phyloP scores from a whole-genome alignment of 352 stramenopile species.

The Globisporangium barbulae region DNA sequence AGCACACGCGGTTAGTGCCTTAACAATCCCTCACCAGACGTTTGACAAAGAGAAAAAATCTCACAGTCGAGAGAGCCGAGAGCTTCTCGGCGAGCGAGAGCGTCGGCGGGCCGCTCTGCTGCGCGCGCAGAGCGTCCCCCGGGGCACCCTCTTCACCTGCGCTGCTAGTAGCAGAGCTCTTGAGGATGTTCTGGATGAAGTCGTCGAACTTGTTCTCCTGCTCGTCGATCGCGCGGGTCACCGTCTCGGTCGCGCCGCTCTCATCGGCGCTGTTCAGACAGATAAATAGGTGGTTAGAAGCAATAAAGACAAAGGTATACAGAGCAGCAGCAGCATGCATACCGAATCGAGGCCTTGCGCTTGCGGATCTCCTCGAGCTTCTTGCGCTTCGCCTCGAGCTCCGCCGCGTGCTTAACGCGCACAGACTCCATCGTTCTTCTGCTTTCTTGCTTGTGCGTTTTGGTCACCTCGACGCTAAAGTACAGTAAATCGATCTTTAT shows the following conservation, averaged over 20 bases:
- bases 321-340: background rate
- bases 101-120: constrained; percentile 14
- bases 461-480: constrained; percentile 1
- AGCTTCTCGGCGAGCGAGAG: constrained; percentile 79
- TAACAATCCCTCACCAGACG: background rate
- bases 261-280: constrained; percentile 38
- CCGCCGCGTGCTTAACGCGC: constrained; percentile 78
- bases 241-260: constrained; percentile 35
- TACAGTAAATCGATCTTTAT: background rate
- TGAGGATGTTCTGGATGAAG: constrained; percentile 86
- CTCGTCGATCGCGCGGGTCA: constrained; percentile 60
- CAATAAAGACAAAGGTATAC: background rate
- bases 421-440: constrained; percentile 51
- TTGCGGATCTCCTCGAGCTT: constrained; percentile 90
- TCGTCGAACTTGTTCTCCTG: constrained; percentile 76
- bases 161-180: constrained; percentile 31
- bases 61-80: constrained; percentile 65
- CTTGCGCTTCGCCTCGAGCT: constrained; percentile 86
- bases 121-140: background rate
- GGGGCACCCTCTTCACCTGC: constrained; percentile 19
- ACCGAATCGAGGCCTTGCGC: constrained; percentile 77
- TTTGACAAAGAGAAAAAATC: background rate
- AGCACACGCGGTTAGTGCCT: no score
- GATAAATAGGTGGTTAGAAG: background rate
- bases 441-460: background rate